Evolutionary conservation across 2,329 filamentous ascomycete species (phyloP).

Genomic region (Botryotinia globosa): DNA sequence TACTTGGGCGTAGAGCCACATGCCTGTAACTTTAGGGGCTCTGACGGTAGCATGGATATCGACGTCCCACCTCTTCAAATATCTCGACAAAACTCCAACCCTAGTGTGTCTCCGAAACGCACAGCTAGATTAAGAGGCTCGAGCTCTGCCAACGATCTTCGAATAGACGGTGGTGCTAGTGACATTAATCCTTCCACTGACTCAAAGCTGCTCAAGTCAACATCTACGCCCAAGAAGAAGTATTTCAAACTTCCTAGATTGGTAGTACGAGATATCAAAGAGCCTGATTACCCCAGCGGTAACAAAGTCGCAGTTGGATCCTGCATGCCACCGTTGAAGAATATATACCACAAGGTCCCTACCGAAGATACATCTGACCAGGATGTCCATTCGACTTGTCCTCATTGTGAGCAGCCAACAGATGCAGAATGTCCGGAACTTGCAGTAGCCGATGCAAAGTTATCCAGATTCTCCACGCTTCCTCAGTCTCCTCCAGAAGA

Average conservation of each 20-base stretch:
- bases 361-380: constrained; percentile 29
- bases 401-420: constrained; percentile 7
- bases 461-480: constrained; percentile 16
- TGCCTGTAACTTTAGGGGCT: constrained; percentile 5
- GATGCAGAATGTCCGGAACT: background rate
- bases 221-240: constrained; percentile 23
- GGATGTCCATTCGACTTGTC: constrained; percentile 23
- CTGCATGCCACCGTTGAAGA: constrained; percentile 10
- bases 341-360: constrained; percentile 21
- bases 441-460: background rate
- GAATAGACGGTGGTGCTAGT: constrained; percentile 3
- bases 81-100: constrained; percentile 15
- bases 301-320: constrained; percentile 1
- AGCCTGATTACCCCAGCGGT: constrained; percentile 10
- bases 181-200: background rate
- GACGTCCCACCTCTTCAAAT: background rate
- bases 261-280: constrained; percentile 29
- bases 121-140: constrained; percentile 21
- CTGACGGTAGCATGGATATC: constrained; percentile 22
- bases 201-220: background rate
- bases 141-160: constrained; percentile 26
- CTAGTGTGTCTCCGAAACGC: background rate
- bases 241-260: constrained; percentile 30
- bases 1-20: constrained; percentile 19
- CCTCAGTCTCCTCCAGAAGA: constrained; percentile 16